A percentile compares a stretch with the other conserved stretches of the same genome.
Conservation (phyloP, 768 basidiomycete genomes). For the Trametes cinnabarina region DNA sequence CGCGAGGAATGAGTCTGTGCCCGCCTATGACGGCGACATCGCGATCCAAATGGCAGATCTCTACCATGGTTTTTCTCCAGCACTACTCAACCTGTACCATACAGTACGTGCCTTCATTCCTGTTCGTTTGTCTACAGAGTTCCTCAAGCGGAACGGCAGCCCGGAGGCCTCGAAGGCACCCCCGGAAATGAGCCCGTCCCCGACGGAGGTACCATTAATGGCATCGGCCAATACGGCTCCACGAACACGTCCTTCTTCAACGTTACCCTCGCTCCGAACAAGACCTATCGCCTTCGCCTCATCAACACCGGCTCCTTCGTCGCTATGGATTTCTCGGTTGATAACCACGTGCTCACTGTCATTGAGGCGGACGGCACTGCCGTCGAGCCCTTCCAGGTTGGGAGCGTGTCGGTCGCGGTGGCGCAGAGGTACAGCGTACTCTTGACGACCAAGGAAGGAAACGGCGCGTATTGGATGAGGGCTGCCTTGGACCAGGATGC, state of each 20-base stretch:
- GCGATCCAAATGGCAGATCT: slow-evolving; percentile 40
- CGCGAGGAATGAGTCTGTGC: slow-evolving; percentile 33
- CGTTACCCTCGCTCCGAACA: slow-evolving; percentile 34
- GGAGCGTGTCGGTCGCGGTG: slow-evolving; percentile 40
- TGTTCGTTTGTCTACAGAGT: too few relatives aligned
- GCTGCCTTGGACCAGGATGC: slow-evolving; percentile 37
- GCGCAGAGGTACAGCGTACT: slow-evolving; percentile 54
- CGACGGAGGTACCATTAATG: slow-evolving; percentile 35
- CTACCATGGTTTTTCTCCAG: slow-evolving; percentile 31
- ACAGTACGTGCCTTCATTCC: slow-evolving; percentile 4
- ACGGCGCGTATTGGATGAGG: slow-evolving; percentile 39
- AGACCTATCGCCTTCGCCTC: slow-evolving; percentile 45
- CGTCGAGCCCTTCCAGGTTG: slow-evolving; percentile 38
- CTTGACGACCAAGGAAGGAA: slow-evolving; percentile 39
- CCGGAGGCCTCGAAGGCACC: slow-evolving; percentile 30
- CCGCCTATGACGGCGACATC: slow-evolving; percentile 39
- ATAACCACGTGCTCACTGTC: slow-evolving; percentile 44
- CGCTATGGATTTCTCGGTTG: slow-evolving; percentile 44
- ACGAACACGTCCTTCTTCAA: slow-evolving; percentile 19
- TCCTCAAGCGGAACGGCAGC: slow-evolving; percentile 9
- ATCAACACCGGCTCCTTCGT: slow-evolving; percentile 49
- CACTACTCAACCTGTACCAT: slow-evolving; percentile 28
- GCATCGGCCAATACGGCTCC: slow-evolving; percentile 32
- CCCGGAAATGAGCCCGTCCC: slow-evolving; percentile 36
- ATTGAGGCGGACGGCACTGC: slow-evolving; percentile 49